Evolutionary conservation across 2,329 filamentous ascomycete genomes (phyloP).

Genomic region (Mycosphaerella arachidis): DNA sequence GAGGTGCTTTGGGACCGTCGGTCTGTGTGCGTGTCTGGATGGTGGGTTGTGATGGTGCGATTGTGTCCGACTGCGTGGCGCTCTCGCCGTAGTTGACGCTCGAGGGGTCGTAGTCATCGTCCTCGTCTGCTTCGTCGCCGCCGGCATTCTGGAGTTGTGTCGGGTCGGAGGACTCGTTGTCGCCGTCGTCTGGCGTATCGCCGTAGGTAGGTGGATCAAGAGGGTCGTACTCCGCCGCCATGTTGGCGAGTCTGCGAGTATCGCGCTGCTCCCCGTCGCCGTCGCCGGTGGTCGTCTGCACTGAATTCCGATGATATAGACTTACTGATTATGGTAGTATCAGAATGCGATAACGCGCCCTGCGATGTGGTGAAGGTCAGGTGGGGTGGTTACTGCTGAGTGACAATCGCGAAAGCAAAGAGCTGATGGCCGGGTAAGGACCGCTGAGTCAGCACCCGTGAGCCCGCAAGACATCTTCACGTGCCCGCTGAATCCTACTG

Average conservation of each 20-base stretch:
- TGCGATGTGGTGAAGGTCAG: background rate
- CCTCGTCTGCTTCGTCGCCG: slow-evolving; percentile 28
- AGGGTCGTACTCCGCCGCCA: slow-evolving; percentile 44
- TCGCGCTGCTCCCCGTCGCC: slow-evolving; percentile 1
- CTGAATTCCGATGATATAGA: background rate
- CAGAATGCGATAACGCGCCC: background rate
- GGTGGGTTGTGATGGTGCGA: slow-evolving; percentile 9
- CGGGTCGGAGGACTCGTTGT: slow-evolving; percentile 35
- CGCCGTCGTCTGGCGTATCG: slow-evolving; percentile 18
- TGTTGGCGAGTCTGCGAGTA: slow-evolving; percentile 28
- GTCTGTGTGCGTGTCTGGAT: slow-evolving; percentile 33
- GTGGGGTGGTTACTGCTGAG: background rate
- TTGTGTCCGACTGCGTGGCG: slow-evolving; percentile 5
- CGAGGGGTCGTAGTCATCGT: slow-evolving; percentile 35
- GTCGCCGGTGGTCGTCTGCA: background rate
- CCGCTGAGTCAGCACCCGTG: too few relatives aligned
- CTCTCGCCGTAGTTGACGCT: slow-evolving; percentile 25
- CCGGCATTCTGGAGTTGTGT: slow-evolving; percentile 15
- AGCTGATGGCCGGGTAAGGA: too few relatives aligned
- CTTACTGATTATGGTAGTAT: background rate
- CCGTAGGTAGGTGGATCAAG: slow-evolving; percentile 22
- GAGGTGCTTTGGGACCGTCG: slow-evolving; percentile 35
- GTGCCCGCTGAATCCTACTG: too few relatives aligned
- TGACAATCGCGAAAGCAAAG: background rate
- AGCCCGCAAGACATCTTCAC: too few relatives aligned